These are phyloP conservation scores for Gynandropsis gynandra DNA, from an alignment of 345 rosid genomes.

Conservation along the genomic window DNA sequence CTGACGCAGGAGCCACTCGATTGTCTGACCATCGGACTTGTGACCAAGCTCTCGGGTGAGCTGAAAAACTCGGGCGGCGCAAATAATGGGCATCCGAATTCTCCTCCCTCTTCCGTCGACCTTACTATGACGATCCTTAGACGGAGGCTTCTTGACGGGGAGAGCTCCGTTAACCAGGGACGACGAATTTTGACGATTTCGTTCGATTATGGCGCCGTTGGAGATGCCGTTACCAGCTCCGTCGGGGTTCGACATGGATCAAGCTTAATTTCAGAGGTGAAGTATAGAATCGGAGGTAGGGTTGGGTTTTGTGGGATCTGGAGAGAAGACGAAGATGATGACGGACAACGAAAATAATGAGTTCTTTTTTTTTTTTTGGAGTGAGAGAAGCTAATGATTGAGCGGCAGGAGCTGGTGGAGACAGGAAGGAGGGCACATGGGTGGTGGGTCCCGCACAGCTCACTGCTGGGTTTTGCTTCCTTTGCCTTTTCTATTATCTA, in stretches of 20 bases:
- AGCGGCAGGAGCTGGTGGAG: conserved; percentile 97
- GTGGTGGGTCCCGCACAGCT: conserved; percentile 76
- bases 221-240: conserved; percentile 3
- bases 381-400: conserved; percentile 43
- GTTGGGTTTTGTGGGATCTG: not conserved
- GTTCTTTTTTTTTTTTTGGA: conserved; percentile 16
- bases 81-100: conserved; percentile 94
- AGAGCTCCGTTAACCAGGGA: conserved; percentile 21
- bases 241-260: conserved; percentile 13
- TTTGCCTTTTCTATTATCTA: not conserved
- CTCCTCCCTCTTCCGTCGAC: conserved; percentile 89
- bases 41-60: too few species aligned
- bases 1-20: conserved; percentile 94
- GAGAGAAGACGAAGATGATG: not conserved
- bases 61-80: conserved; percentile 94
- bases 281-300: not conserved
- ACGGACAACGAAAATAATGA: not conserved
- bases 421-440: conserved; percentile 98
- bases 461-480: conserved; percentile 24
- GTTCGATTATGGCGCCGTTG: conserved; percentile 20
- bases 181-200: not conserved
- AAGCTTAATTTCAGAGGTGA: not conserved
- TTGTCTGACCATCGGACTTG: conserved; percentile 95
- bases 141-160: conserved; percentile 68
- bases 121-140: conserved; percentile 95